phyloP scores from a whole-genome alignment of 2,329 filamentous ascomycete genomes.

The Cladosporium sp. region DNA sequence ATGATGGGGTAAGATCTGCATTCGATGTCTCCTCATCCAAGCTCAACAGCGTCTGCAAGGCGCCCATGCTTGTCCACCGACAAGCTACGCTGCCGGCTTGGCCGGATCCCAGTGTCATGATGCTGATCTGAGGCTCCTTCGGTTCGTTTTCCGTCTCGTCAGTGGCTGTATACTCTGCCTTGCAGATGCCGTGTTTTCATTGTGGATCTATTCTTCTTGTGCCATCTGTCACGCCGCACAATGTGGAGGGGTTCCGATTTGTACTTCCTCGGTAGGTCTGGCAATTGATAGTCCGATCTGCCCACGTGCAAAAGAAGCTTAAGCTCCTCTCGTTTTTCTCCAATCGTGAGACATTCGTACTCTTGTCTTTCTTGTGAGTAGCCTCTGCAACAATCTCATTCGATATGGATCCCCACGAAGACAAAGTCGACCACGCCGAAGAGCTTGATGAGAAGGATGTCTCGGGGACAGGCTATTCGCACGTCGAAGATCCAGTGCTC shows the following conservation, averaged over 20 bases:
- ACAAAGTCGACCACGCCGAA: conserved; percentile 7
- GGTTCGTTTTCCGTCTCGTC: background rate
- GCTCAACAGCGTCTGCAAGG: background rate
- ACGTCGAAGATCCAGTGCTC: conserved; percentile 18
- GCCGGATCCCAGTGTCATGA: background rate
- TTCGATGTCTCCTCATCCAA: background rate
- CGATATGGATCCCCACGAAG: conserved; percentile 1
- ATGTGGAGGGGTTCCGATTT: background rate
- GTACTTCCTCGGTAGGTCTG: conserved; percentile 3
- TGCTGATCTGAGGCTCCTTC: conserved; percentile 3
- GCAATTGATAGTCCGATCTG: background rate
- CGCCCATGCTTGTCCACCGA: conserved; percentile 5
- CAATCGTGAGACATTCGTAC: background rate
- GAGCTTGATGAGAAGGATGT: conserved; percentile 12
- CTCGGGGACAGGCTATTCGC: conserved; percentile 3
- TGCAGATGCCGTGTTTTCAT: background rate
- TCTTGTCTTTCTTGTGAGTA: background rate
- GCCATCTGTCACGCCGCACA: background rate
- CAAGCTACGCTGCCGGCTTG: conserved; percentile 12
- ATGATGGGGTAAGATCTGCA: conserved; percentile 1
- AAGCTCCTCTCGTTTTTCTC: background rate
- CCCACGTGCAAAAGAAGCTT: background rate
- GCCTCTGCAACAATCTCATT: background rate
- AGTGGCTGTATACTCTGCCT: conserved; percentile 1
- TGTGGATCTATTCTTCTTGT: background rate